phyloP scores from a whole-genome alignment of 2,329 filamentous ascomycete genomes.

The Diaporthe vexans region DNA sequence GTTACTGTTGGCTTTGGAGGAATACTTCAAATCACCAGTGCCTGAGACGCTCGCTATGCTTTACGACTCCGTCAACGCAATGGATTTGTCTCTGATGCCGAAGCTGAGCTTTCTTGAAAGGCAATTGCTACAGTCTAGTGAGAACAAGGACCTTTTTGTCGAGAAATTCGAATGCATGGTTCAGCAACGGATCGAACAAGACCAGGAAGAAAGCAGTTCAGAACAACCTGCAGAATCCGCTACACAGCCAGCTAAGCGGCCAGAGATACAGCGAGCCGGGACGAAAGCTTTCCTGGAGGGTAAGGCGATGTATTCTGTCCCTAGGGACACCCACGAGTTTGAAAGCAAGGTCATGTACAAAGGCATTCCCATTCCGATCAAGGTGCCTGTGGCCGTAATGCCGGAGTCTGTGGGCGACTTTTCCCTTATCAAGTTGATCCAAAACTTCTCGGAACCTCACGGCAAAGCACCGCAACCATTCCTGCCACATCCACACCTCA shows the following conservation, averaged over 20 bases:
- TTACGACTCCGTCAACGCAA: slow-evolving; percentile 93
- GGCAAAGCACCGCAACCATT: slow-evolving; percentile 88
- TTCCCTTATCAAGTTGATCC: slow-evolving; percentile 95
- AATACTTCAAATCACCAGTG: slow-evolving; percentile 94
- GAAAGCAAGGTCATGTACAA: slow-evolving; percentile 97
- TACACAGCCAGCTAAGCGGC: slow-evolving; percentile 61
- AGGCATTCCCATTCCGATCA: slow-evolving; percentile 95
- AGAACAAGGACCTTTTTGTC: slow-evolving; percentile 95
- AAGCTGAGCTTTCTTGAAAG: slow-evolving; percentile 86
- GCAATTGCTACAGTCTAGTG: slow-evolving; percentile 87
- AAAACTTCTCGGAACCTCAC: slow-evolving; percentile 90
- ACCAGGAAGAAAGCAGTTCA: slow-evolving; percentile 54
- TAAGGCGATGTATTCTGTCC: slow-evolving; percentile 79
- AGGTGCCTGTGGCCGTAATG: slow-evolving; percentile 92
- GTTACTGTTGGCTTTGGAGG: slow-evolving; percentile 89
- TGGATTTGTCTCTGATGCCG: slow-evolving; percentile 96
- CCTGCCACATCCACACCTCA: slow-evolving; percentile 88
- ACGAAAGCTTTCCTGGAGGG: slow-evolving; percentile 74
- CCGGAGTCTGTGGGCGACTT: slow-evolving; percentile 98
- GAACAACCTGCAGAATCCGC: slow-evolving; percentile 60
- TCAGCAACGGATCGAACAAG: slow-evolving; percentile 81
- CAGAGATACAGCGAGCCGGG: slow-evolving; percentile 71
- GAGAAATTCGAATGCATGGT: slow-evolving; percentile 99
- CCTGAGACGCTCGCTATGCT: slow-evolving; percentile 89
- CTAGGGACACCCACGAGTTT: slow-evolving; percentile 97